A percentile compares a stretch with the other conserved stretches of the same genome.
These are phyloP conservation scores for Leptographium procerum DNA, from an alignment of 2,329 filamentous ascomycete genomes.

Conservation along the genomic window DNA sequence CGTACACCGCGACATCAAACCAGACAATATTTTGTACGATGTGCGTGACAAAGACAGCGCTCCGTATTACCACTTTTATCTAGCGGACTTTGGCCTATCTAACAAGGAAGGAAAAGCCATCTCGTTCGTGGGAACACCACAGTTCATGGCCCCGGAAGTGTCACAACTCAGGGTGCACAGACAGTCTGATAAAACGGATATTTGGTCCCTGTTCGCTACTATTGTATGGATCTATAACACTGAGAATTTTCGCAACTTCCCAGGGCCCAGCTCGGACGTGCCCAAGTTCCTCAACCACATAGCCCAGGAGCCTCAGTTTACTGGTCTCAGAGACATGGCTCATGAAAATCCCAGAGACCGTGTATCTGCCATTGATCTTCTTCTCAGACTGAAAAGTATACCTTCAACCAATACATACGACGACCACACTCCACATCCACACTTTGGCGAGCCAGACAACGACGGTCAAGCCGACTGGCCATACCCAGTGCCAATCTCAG, in stretches of 20 bases:
- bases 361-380: background rate
- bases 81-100: conserved; percentile 91
- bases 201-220: conserved; percentile 22
- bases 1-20: conserved; percentile 94
- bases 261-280: conserved; percentile 2
- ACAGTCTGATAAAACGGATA: conserved; percentile 18
- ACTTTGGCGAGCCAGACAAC: background rate
- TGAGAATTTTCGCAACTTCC: conserved; percentile 11
- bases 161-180: conserved; percentile 1
- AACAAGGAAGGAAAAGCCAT: conserved; percentile 35
- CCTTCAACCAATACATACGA: background rate
- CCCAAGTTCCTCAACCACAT: conserved; percentile 10
- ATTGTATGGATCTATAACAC: conserved; percentile 16
- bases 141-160: conserved; percentile 20
- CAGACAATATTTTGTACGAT: conserved; percentile 87
- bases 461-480: background rate
- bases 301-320: background rate
- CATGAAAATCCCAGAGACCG: background rate
- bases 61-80: conserved; percentile 52
- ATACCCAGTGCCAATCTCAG: background rate
- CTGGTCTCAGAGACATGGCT: background rate
- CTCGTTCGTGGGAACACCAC: conserved; percentile 16
- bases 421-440: background rate
- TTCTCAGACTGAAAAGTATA: background rate
- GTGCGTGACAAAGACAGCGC: conserved; percentile 26